Percentiles rank a stretch among this genome's conserved stretches.
phyloP scores from a whole-genome alignment of 1,284 basidiomycete genomes.

The Farysia itapuensis region DNA sequence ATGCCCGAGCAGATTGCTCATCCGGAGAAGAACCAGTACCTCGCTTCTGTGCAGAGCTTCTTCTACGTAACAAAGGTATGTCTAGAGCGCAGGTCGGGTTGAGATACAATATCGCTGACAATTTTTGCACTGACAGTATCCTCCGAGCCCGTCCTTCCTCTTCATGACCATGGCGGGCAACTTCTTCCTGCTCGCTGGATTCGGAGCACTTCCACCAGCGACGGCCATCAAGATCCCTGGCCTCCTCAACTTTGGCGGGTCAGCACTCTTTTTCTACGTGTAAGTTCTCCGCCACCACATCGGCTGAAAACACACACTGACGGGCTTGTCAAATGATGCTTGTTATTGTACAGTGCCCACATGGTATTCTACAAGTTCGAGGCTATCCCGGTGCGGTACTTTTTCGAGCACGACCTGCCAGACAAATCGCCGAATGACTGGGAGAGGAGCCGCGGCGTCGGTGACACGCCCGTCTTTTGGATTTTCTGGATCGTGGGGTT shows the following conservation, averaged over 20 bases:
- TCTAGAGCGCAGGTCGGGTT: background rate
- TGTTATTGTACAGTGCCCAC: conserved; percentile 4
- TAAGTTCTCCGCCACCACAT: no score
- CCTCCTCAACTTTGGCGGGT: conserved; percentile 29
- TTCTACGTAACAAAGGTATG: conserved; percentile 45
- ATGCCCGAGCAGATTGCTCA: conserved; percentile 17
- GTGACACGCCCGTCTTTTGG: conserved; percentile 21
- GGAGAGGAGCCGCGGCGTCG: conserved; percentile 8
- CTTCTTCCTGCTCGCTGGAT: conserved; percentile 35
- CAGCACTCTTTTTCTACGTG: conserved; percentile 49
- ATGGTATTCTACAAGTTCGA: conserved; percentile 24
- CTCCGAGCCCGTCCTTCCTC: conserved; percentile 40
- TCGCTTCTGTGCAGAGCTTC: conserved; percentile 32
- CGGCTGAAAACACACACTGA: no score
- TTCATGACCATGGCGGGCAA: conserved; percentile 32
- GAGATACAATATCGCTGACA: no score
- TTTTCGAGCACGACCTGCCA: conserved; percentile 21
- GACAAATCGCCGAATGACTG: conserved; percentile 22
- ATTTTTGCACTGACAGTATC: conserved; percentile 22
- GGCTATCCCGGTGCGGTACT: conserved; percentile 12
- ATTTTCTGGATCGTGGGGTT: conserved; percentile 15
- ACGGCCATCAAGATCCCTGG: conserved; percentile 7
- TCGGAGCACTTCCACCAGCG: conserved; percentile 15
- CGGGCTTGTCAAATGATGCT: no score
- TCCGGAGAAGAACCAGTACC: conserved; percentile 27